A percentile compares a stretch with the other conserved stretches of the same genome.
These are phyloP conservation scores for Zygosaccharomyces pseudorouxii DNA, from an alignment of 805 yeast species.

Conservation along the genomic window DNA sequence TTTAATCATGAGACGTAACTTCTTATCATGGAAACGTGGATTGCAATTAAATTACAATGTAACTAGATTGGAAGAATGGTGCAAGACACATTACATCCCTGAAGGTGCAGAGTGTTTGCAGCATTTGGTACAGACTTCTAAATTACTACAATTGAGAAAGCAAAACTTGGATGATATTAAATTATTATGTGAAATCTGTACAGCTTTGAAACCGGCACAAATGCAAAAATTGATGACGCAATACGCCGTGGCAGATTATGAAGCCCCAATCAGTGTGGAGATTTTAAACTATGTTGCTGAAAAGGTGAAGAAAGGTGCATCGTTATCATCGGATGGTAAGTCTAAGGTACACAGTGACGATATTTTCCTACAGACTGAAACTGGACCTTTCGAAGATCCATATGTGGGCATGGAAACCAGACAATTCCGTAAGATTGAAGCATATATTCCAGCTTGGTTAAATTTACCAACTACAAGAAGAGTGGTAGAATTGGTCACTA, in stretches of 20 bases:
- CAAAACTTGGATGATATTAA: conserved; percentile 84
- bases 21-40: conserved; percentile 96
- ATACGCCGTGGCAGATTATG: conserved; percentile 90
- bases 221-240: conserved; percentile 87
- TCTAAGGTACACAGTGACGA: conserved; percentile 43
- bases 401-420: conserved; percentile 68
- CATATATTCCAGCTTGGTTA: conserved; percentile 93
- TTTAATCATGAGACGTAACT: conserved; percentile 87
- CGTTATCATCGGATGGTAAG: conserved; percentile 43
- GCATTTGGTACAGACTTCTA: conserved; percentile 89
- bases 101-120: conserved; percentile 81
- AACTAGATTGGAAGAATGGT: conserved; percentile 97
- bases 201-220: conserved; percentile 91
- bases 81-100: conserved; percentile 85
- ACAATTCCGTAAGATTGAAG: conserved; percentile 76
- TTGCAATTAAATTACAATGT: conserved; percentile 94
- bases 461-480: conserved; percentile 84
- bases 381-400: conserved; percentile 79
- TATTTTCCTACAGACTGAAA: conserved; percentile 63
- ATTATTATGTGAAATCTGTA: conserved; percentile 90
- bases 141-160: conserved; percentile 86
- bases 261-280: conserved; percentile 80
- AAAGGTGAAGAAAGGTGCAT: conserved; percentile 52
- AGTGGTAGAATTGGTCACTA: conserved; percentile 82
- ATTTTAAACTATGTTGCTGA: conserved; percentile 79